Evolutionary conservation across 371 early-diverging fungal genomes (phyloP).

Genomic region (Mortierella sp.): DNA sequence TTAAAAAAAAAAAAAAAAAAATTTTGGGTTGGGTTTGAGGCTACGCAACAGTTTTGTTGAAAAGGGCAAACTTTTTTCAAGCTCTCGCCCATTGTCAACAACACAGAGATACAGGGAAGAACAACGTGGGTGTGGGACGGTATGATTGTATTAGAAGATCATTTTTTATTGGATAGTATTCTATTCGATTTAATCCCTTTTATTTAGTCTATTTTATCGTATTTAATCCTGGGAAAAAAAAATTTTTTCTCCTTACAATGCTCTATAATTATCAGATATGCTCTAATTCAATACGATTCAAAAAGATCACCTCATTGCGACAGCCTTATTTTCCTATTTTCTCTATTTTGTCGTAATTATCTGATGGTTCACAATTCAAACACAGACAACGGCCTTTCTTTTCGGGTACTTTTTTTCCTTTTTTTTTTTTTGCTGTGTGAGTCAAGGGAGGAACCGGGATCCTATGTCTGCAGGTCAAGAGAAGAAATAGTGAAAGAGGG

Average conservation of each 20-base stretch:
- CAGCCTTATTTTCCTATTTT: not conserved
- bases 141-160: not conserved
- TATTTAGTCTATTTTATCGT: not conserved
- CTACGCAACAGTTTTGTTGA: too few relatives aligned
- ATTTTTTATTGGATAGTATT: constrained; percentile 1
- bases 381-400: not conserved
- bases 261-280: constrained; percentile 1
- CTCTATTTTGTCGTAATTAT: too few relatives aligned
- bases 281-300: constrained; percentile 9
- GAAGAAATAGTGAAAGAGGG: too few relatives aligned
- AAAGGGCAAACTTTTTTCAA: too few relatives aligned
- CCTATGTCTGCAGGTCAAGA: too few relatives aligned
- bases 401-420: not conserved
- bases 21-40: too few relatives aligned
- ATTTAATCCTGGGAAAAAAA: constrained; percentile 9
- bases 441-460: not conserved
- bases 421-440: constrained; percentile 1
- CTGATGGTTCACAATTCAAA: not conserved
- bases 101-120: not conserved
- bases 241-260: not conserved
- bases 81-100: too few relatives aligned
- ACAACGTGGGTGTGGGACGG: not conserved
- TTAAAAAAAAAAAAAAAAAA: not conserved
- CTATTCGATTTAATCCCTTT: not conserved
- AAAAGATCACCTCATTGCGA: constrained; percentile 1